These are phyloP conservation scores for Colletotrichum siamense DNA, from an alignment of 2,329 filamentous ascomycete genomes.

Conservation along the genomic window DNA sequence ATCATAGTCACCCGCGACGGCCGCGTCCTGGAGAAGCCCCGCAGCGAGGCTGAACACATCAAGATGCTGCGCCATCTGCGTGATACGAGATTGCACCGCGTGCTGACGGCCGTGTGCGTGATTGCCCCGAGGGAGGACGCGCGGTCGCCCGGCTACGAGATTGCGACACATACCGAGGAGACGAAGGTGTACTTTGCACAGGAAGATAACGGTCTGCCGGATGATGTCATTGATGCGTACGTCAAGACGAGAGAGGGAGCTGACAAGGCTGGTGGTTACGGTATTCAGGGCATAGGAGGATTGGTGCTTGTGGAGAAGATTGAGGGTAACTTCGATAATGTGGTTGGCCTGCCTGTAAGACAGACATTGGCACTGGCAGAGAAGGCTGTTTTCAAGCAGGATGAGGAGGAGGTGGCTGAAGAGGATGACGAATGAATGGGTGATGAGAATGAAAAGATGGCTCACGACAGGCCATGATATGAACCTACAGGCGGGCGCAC, in stretches of 20 bases:
- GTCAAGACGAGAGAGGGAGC: constrained; percentile 87
- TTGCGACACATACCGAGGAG: constrained; percentile 85
- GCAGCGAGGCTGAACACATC: constrained; percentile 80
- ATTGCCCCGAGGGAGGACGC: constrained; percentile 84
- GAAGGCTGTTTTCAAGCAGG: constrained; percentile 80
- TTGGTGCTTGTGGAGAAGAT: constrained; percentile 88
- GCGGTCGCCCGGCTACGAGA: constrained; percentile 81
- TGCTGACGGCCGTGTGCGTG: constrained; percentile 85
- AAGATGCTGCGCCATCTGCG: constrained; percentile 83
- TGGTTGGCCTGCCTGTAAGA: constrained; percentile 86
- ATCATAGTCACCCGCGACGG: constrained; percentile 81
- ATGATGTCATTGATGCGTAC: constrained; percentile 83
- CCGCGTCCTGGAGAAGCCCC: constrained; percentile 88
- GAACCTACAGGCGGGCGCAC: not conserved
- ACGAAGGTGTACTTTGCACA: constrained; percentile 87
- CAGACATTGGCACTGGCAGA: constrained; percentile 83
- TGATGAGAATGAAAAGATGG: not conserved
- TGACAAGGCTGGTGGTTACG: constrained; percentile 97
- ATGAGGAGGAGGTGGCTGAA: constrained; percentile 63
- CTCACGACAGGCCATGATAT: not conserved
- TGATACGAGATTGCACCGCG: constrained; percentile 78
- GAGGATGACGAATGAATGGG: constrained; percentile 48
- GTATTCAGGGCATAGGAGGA: constrained; percentile 86
- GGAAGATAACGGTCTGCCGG: constrained; percentile 61
- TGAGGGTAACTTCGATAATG: constrained; percentile 91